Evolutionary conservation across 768 basidiomycete genomes (phyloP).

Genomic region (Lactifluus piperatus): DNA sequence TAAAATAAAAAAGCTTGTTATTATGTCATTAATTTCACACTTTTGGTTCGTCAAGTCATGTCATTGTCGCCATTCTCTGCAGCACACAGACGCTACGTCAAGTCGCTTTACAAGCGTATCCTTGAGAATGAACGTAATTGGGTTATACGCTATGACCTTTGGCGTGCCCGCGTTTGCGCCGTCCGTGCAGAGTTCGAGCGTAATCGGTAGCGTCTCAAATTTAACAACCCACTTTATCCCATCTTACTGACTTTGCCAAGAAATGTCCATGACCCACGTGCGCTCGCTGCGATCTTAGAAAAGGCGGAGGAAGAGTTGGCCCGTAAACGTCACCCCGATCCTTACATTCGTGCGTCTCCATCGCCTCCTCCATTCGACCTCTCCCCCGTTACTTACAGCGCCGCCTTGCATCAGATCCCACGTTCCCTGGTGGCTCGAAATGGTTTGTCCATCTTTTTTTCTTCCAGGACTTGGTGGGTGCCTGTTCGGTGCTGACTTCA

Average conservation of each 20-base stretch:
- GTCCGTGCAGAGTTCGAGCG: conserved; percentile 90
- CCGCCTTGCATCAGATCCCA: conserved; percentile 44
- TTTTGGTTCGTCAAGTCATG: conserved; percentile 38
- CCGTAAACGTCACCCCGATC: conserved; percentile 73
- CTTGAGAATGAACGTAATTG: conserved; percentile 87
- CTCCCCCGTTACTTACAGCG: background rate
- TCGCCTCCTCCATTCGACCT: background rate
- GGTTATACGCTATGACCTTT: conserved; percentile 77
- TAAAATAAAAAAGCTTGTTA: too few species aligned
- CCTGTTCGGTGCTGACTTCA: conserved; percentile 4
- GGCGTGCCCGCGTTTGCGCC: conserved; percentile 76
- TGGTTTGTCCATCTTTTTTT: conserved; percentile 55
- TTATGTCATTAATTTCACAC: background rate
- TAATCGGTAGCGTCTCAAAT: conserved; percentile 60
- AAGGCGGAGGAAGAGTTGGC: conserved; percentile 73
- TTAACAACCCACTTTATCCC: background rate
- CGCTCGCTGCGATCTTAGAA: conserved; percentile 65
- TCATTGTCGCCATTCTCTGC: conserved; percentile 55
- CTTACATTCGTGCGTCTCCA: conserved; percentile 60
- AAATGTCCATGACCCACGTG: conserved; percentile 77
- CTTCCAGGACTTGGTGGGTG: background rate
- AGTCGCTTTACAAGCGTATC: conserved; percentile 83
- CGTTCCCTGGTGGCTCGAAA: conserved; percentile 89
- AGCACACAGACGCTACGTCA: conserved; percentile 77
- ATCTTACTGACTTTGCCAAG: conserved; percentile 31